phyloP scores from a whole-genome alignment of 495 filamentous ascomycete species.

The Talaromyces thailandensis region DNA sequence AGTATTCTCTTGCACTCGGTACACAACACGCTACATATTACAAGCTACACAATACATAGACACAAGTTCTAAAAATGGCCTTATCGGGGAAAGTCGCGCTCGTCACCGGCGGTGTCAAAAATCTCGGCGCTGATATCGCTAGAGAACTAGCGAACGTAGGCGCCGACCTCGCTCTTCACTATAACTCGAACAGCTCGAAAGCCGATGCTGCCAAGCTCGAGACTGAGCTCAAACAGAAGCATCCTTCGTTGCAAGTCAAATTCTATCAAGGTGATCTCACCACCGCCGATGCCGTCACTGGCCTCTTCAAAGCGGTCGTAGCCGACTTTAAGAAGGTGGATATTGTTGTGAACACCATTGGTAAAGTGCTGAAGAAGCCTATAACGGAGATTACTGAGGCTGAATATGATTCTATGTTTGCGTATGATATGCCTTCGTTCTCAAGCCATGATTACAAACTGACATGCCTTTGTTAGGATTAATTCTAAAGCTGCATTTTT shows the following conservation, averaged over 20 bases:
- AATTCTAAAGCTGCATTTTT: constrained; percentile 32
- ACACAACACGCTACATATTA: neutral
- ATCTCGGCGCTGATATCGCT: constrained; percentile 24
- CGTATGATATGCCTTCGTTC: constrained; percentile 12
- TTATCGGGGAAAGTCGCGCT: constrained; percentile 40
- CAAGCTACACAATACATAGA: neutral
- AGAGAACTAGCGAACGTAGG: constrained; percentile 16
- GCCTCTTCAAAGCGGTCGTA: constrained; percentile 20
- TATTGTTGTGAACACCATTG: constrained; percentile 47
- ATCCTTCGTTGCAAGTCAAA: constrained; percentile 17
- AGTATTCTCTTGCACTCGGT: neutral
- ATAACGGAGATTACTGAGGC: constrained; percentile 40
- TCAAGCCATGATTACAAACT: neutral
- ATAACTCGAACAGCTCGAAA: constrained; percentile 20
- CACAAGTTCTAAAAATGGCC: constrained; percentile 12
- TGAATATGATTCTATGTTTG: constrained; percentile 39
- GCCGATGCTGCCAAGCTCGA: constrained; percentile 16
- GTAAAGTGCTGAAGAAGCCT: constrained; percentile 35
- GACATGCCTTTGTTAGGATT: constrained; percentile 13
- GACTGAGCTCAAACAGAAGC: constrained; percentile 19
- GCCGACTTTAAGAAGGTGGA: constrained; percentile 35
- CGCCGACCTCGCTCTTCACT: constrained; percentile 25
- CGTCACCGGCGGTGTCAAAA: constrained; percentile 35
- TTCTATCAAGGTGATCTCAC: constrained; percentile 26
- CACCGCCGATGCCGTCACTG: constrained; percentile 18